These are phyloP conservation scores for Scheffersomyces titani DNA, from an alignment of 1,139 yeast species.

Conservation along the genomic window DNA sequence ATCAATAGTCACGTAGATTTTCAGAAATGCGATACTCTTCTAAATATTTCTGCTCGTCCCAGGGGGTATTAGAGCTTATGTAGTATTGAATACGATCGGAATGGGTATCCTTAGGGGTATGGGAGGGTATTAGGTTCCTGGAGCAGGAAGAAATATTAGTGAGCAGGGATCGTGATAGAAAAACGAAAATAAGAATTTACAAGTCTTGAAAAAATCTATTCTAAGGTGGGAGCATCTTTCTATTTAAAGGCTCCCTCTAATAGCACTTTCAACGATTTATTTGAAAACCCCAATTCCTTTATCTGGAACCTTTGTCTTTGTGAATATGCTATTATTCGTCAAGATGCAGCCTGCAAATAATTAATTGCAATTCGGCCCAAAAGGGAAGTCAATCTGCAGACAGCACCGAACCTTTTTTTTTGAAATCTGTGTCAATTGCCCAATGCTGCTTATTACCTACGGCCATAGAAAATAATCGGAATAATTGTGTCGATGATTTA, in stretches of 20 bases:
- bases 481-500: background rate
- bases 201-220: background rate
- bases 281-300: background rate
- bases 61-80: background rate
- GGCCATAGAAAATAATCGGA: background rate
- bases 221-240: background rate
- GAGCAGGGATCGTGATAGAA: background rate
- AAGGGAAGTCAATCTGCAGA: background rate
- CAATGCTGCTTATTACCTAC: background rate
- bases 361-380: background rate
- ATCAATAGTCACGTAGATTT: background rate
- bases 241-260: background rate
- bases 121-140: background rate
- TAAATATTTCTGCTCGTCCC: background rate
- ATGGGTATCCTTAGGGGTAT: background rate
- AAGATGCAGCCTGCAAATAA: background rate
- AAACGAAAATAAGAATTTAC: background rate
- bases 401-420: background rate
- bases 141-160: background rate
- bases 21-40: background rate
- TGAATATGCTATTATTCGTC: background rate
- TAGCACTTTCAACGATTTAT: background rate
- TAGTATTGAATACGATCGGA: background rate
- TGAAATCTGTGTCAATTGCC: background rate
- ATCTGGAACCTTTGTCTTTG: background rate